Conservation (phyloP, 2,329 filamentous ascomycete genomes). For the Aphanocladium album region DNA sequence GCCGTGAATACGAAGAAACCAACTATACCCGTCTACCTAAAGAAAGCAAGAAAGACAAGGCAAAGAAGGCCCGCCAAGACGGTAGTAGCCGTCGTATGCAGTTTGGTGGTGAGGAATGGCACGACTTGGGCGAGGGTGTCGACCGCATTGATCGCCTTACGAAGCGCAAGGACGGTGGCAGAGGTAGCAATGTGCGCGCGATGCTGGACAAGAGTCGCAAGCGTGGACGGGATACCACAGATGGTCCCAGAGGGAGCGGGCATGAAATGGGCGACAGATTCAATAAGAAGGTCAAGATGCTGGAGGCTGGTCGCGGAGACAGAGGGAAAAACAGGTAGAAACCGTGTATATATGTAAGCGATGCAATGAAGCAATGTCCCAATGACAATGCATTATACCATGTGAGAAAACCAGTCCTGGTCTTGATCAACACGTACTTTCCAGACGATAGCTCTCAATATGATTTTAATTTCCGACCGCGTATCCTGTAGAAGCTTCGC, state of each 20-base stretch:
- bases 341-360: background rate
- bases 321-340: conserved; percentile 37
- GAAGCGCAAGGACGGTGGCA: conserved; percentile 55
- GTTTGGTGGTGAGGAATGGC: conserved; percentile 90
- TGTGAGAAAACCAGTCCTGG: background rate
- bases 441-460: background rate
- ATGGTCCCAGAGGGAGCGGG: conserved; percentile 64
- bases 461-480: background rate
- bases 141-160: conserved; percentile 84
- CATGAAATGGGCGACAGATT: conserved; percentile 68
- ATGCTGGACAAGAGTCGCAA: conserved; percentile 83
- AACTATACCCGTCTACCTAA: conserved; percentile 86
- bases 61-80: conserved; percentile 55
- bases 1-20: conserved; percentile 80
- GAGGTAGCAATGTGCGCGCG: conserved; percentile 51
- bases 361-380: background rate
- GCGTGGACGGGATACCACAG: conserved; percentile 61
- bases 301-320: conserved; percentile 43
- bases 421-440: background rate
- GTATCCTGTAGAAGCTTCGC: conserved; percentile 13
- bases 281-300: conserved; percentile 60
- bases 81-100: conserved; percentile 54
- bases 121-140: conserved; percentile 74
- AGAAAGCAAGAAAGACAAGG: conserved; percentile 79
- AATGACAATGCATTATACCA: background rate